Percentiles rank a stretch among this genome's conserved stretches.
Evolutionary conservation across 805 yeast genomes (phyloP).

Genomic region (Myxozyma udenii): DNA sequence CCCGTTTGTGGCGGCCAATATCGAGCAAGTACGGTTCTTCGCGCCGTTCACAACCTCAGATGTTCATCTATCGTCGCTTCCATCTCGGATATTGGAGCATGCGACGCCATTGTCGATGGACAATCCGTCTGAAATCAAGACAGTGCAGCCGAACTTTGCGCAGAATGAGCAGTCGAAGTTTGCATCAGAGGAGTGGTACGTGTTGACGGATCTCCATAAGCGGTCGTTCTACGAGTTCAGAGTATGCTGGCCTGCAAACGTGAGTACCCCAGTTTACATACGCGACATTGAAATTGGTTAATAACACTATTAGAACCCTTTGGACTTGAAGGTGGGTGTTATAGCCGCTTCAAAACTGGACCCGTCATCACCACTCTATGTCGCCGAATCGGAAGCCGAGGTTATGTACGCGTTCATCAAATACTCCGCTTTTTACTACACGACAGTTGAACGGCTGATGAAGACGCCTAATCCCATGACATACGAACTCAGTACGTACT

Average conservation of each 20-base stretch:
- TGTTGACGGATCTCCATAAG: slow-evolving; percentile 18
- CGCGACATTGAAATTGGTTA: not conserved
- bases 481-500: slow-evolving; percentile 23
- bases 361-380: slow-evolving; percentile 16
- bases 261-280: slow-evolving; percentile 1
- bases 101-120: slow-evolving; percentile 12
- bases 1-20: slow-evolving; percentile 15
- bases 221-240: slow-evolving; percentile 29
- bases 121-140: slow-evolving; percentile 17
- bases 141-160: slow-evolving; percentile 20
- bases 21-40: slow-evolving; percentile 28
- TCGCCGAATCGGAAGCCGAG: slow-evolving; percentile 8
- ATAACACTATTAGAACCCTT: slow-evolving; percentile 15
- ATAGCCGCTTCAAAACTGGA: slow-evolving; percentile 22
- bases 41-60: slow-evolving; percentile 25
- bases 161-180: slow-evolving; percentile 5
- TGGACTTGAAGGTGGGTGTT: slow-evolving; percentile 26
- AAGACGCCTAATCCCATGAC: slow-evolving; percentile 21
- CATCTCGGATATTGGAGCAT: not conserved
- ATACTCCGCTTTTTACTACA: slow-evolving; percentile 24
- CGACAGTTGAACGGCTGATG: slow-evolving; percentile 20
- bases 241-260: slow-evolving; percentile 31
- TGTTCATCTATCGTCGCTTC: slow-evolving; percentile 1
- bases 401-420: slow-evolving; percentile 25
- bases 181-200: slow-evolving; percentile 24